Percentiles rank a stretch among this genome's conserved stretches.
Evolutionary conservation across 768 basidiomycete genomes (phyloP).

Genomic region (Sarcodon aspratus): DNA sequence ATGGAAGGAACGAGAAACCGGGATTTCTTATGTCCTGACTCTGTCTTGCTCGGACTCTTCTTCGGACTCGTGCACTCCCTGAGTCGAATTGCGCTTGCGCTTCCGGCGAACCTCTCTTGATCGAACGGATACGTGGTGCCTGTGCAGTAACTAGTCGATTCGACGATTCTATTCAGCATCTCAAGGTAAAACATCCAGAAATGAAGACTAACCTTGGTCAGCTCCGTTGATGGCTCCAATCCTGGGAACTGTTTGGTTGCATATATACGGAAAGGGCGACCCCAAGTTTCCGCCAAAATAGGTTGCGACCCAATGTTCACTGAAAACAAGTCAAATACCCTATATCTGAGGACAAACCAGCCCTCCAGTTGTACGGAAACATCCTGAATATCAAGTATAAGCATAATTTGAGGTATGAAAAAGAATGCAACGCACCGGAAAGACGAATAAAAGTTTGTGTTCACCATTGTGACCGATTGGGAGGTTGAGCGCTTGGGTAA

Average conservation of each 20-base stretch:
- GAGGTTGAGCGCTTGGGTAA: conserved; percentile 33
- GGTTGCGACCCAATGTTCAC: conserved; percentile 20
- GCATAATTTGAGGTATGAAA: neutral
- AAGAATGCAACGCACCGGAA: conserved; percentile 34
- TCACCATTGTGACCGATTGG: conserved; percentile 37
- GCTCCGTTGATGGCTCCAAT: conserved; percentile 49
- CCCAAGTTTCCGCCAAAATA: conserved; percentile 55
- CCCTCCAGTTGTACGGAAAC: conserved; percentile 64
- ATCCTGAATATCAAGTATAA: conserved; percentile 29
- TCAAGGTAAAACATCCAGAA: no score
- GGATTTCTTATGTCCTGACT: no score
- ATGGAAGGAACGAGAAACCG: no score
- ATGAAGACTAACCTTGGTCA: conserved; percentile 42
- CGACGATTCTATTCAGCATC: no score
- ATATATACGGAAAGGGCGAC: conserved; percentile 52
- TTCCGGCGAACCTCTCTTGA: neutral
- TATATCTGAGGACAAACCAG: conserved; percentile 54
- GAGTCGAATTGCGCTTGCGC: neutral
- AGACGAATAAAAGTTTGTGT: conserved; percentile 50
- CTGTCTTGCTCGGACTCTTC: no score
- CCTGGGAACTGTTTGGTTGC: conserved; percentile 68
- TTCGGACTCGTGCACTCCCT: no score
- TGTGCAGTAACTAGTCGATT: neutral
- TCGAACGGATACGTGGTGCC: neutral
- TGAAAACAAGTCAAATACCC: conserved; percentile 52